Evolutionary conservation across 495 filamentous ascomycete species (phyloP).

Genomic region (Aspergillus campestris): DNA sequence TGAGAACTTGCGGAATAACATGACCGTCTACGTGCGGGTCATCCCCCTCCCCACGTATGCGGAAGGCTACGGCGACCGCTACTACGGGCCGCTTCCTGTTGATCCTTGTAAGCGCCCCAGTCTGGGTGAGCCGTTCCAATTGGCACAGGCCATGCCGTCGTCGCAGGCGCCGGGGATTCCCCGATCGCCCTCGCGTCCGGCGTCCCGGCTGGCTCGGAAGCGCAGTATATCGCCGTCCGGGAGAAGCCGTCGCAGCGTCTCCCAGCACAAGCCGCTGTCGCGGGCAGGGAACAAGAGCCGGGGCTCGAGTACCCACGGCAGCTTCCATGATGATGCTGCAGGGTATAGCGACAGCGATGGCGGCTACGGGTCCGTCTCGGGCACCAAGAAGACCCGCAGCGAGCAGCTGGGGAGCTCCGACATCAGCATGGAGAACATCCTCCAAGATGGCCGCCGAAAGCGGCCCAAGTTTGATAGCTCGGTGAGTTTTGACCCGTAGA

Average conservation of each 20-base stretch:
- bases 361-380: constrained; percentile 58
- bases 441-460: constrained; percentile 92
- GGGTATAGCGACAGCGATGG: constrained; percentile 77
- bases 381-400: constrained; percentile 61
- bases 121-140: constrained; percentile 48
- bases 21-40: constrained; percentile 83
- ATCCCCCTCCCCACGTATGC: constrained; percentile 49
- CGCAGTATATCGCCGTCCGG: constrained; percentile 80
- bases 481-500: too few relatives aligned
- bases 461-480: constrained; percentile 96
- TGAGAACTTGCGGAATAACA: constrained; percentile 84
- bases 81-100: constrained; percentile 29
- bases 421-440: constrained; percentile 95
- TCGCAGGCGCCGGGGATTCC: constrained; percentile 43
- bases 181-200: constrained; percentile 54
- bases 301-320: constrained; percentile 57
- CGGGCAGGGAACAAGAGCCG: constrained; percentile 60
- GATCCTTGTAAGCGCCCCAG: constrained; percentile 41
- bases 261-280: constrained; percentile 63
- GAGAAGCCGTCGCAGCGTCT: constrained; percentile 69
- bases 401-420: constrained; percentile 88
- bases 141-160: constrained; percentile 43
- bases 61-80: constrained; percentile 28
- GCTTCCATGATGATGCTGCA: constrained; percentile 54
- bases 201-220: constrained; percentile 58